Conservation (phyloP, 371 early-diverging fungal genomes). For the Syncephalastrum monosporum region DNA sequence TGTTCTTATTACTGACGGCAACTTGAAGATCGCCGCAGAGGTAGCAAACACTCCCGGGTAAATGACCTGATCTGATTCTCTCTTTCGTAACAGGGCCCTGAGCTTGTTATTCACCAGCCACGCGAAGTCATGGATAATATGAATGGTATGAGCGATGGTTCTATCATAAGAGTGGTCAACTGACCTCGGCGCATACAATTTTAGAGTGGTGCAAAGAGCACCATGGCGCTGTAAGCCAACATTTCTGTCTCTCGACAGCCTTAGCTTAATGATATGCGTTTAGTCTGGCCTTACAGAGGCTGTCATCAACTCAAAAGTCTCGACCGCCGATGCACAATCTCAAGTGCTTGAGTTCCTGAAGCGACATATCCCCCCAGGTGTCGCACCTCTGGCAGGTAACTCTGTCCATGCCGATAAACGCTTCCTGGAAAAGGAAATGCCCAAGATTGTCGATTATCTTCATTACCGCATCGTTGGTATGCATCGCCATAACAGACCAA, state of each 20-base stretch:
- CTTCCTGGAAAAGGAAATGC: conserved; percentile 85
- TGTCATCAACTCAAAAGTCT: conserved; percentile 71
- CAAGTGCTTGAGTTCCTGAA: conserved; percentile 74
- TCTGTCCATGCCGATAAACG: conserved; percentile 88
- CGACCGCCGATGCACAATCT: conserved; percentile 70
- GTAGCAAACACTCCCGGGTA: conserved; percentile 26
- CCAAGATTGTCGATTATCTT: conserved; percentile 69
- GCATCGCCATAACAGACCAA: background rate
- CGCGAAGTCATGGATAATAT: conserved; percentile 80
- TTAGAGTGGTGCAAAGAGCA: conserved; percentile 87
- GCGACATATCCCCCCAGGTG: conserved; percentile 59
- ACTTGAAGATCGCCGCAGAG: conserved; percentile 79
- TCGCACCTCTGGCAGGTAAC: conserved; percentile 89
- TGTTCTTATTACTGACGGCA: conserved; percentile 82
- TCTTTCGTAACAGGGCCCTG: conserved; percentile 54
- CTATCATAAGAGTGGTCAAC: background rate
- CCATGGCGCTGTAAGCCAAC: conserved; percentile 66
- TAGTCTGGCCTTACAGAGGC: conserved; percentile 83
- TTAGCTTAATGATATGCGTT: background rate
- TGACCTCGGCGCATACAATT: background rate
- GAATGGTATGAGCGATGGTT: conserved; percentile 47
- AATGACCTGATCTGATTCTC: background rate
- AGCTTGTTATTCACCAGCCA: conserved; percentile 81
- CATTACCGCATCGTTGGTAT: conserved; percentile 85
- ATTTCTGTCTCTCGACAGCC: background rate